Evolutionary conservation across 148 eudicot species (phyloP).

Genomic region (Euryodendron excelsum): DNA sequence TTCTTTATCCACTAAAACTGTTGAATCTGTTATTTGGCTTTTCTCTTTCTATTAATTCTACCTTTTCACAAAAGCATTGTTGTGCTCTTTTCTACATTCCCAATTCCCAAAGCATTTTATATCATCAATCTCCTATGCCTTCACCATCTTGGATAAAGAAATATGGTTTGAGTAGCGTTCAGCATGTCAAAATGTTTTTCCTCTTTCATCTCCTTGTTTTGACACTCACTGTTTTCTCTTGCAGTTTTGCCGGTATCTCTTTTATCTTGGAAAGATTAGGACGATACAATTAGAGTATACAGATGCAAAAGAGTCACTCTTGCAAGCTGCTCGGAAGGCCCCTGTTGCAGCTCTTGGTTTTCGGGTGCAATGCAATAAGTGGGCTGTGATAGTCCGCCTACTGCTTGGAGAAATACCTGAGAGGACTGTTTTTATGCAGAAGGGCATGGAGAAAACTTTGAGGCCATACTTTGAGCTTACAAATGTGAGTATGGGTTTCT

Average conservation of each 20-base stretch:
- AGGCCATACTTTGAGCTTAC: slow-evolving; percentile 98
- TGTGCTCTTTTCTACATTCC: background rate
- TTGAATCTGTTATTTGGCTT: background rate
- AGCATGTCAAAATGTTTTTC: background rate
- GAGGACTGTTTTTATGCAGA: slow-evolving; percentile 95
- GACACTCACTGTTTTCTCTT: slow-evolving; percentile 8
- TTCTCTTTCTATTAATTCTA: background rate
- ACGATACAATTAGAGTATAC: slow-evolving; percentile 95
- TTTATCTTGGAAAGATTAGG: slow-evolving; percentile 94
- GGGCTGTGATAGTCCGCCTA: slow-evolving; percentile 91
- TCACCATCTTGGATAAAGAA: background rate
- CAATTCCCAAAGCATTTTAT: background rate
- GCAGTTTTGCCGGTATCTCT: slow-evolving; percentile 92
- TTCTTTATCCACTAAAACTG: background rate
- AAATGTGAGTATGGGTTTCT: slow-evolving; percentile 57
- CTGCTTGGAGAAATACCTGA: slow-evolving; percentile 94
- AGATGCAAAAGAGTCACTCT: slow-evolving; percentile 93
- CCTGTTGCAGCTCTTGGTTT: slow-evolving; percentile 95
- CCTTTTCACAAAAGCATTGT: background rate
- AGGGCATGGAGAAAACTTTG: slow-evolving; percentile 91
- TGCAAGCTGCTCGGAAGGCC: slow-evolving; percentile 97
- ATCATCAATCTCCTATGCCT: background rate
- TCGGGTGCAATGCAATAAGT: slow-evolving; percentile 90
- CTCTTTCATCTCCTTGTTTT: background rate
- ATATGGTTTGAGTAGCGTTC: background rate